Evolutionary conservation across 176 grass and related monocot genomes (phyloP).

Genomic region (Areca catechu): DNA sequence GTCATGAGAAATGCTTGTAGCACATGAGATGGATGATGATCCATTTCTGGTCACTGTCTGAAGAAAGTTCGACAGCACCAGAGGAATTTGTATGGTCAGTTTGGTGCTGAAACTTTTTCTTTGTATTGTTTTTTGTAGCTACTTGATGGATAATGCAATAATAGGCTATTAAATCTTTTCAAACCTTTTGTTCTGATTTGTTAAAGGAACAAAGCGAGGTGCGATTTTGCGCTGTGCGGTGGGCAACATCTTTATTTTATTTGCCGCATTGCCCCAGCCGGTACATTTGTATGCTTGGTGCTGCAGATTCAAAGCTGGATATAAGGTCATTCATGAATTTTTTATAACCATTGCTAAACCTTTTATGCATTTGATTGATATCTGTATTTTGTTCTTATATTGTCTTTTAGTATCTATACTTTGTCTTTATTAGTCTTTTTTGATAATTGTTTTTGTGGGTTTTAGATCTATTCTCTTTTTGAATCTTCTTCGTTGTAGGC

Average conservation of each 20-base stretch:
- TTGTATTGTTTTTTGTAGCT: too few species aligned
- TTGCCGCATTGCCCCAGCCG: constrained; percentile 69
- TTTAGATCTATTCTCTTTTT: too few species aligned
- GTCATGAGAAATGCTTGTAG: too few species aligned
- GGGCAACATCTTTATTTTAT: constrained; percentile 81
- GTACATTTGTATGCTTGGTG: constrained; percentile 89
- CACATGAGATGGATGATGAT: too few species aligned
- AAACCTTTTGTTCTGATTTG: constrained; percentile 28
- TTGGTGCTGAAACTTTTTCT: too few species aligned
- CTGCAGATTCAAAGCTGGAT: constrained; percentile 81
- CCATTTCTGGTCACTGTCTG: too few species aligned
- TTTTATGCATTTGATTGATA: constrained; percentile 2
- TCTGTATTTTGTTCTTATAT: constrained; percentile 3
- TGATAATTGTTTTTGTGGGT: too few species aligned
- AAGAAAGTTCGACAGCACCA: too few species aligned
- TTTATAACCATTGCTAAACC: not conserved
- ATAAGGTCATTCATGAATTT: constrained; percentile 50
- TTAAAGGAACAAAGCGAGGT: constrained; percentile 85
- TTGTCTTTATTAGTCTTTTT: too few species aligned
- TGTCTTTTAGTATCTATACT: not conserved
- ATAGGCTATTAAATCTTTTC: not conserved
- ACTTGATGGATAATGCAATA: too few species aligned
- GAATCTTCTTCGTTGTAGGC: too few species aligned
- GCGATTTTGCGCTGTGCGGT: constrained; percentile 82
- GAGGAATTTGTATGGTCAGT: too few species aligned